phyloP scores from a whole-genome alignment of 208 protist species.

The Wallacemonas sp. region DNA sequence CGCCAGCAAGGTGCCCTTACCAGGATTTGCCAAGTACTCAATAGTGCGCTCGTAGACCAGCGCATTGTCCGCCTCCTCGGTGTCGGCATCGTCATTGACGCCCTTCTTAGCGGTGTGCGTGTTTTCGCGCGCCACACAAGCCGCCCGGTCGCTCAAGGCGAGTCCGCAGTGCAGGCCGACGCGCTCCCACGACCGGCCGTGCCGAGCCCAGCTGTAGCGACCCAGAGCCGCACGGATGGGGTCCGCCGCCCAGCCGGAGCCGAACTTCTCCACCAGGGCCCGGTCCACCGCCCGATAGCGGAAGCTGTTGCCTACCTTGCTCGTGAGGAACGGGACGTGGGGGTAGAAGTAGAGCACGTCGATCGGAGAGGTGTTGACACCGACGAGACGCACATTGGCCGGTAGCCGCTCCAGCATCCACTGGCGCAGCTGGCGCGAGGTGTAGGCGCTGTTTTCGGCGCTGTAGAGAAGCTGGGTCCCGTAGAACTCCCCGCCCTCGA shows the following conservation, averaged over 20 bases:
- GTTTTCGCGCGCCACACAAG: constrained; percentile 13
- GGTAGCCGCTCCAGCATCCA: constrained; percentile 65
- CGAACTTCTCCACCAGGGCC: constrained; percentile 38
- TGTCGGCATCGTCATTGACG: not conserved
- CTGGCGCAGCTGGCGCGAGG: constrained; percentile 36
- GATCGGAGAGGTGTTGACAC: constrained; percentile 59
- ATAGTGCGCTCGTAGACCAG: constrained; percentile 60
- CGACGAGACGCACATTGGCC: constrained; percentile 58
- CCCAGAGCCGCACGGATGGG: constrained; percentile 26
- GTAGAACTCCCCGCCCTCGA: constrained; percentile 37
- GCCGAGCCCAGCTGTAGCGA: constrained; percentile 14
- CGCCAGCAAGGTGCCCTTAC: constrained; percentile 38
- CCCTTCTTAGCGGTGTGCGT: constrained; percentile 10
- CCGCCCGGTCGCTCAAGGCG: constrained; percentile 6
- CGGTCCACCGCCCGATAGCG: constrained; percentile 68
- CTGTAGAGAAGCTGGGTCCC: constrained; percentile 33
- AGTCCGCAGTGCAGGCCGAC: constrained; percentile 34
- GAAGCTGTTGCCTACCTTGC: constrained; percentile 69
- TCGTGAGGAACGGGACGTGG: constrained; percentile 59
- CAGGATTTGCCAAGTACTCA: constrained; percentile 71
- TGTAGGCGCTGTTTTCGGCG: constrained; percentile 42
- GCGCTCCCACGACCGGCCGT: constrained; percentile 17
- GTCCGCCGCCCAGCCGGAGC: constrained; percentile 22
- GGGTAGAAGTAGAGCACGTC: constrained; percentile 74
- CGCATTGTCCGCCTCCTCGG: constrained; percentile 36